Evolutionary conservation across 2,329 filamentous ascomycete genomes (phyloP).

Genomic region (Capronia coronata): DNA sequence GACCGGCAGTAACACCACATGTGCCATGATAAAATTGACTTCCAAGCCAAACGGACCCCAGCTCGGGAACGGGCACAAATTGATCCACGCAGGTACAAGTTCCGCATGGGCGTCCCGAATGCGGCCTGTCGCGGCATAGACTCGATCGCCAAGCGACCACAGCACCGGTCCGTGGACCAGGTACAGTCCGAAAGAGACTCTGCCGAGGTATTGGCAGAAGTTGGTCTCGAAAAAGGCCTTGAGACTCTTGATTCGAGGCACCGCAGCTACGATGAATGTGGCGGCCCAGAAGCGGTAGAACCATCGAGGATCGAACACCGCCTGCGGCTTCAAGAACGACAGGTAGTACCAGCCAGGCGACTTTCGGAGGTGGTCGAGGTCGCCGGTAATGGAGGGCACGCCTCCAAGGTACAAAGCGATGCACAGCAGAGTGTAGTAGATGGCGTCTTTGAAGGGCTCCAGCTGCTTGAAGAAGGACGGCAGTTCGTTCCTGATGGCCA

Average conservation of each 20-base stretch:
- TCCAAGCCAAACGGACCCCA: slow-evolving; percentile 57
- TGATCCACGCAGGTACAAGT: slow-evolving; percentile 52
- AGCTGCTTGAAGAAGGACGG: slow-evolving; percentile 46
- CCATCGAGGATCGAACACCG: slow-evolving; percentile 61
- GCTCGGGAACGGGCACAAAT: slow-evolving; percentile 50
- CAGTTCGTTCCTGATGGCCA: slow-evolving; percentile 46
- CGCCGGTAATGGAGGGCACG: slow-evolving; percentile 51
- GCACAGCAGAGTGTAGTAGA: slow-evolving; percentile 50
- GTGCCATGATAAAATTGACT: slow-evolving; percentile 53
- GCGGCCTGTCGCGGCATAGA: slow-evolving; percentile 59
- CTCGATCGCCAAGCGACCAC: slow-evolving; percentile 53
- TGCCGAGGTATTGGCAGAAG: slow-evolving; percentile 42
- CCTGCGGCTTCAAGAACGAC: slow-evolving; percentile 52
- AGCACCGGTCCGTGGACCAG: slow-evolving; percentile 43
- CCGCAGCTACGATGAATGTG: slow-evolving; percentile 49
- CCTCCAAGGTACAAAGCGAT: slow-evolving; percentile 54
- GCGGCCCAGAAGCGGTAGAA: slow-evolving; percentile 61
- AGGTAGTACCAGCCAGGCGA: slow-evolving; percentile 26
- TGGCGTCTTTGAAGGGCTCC: slow-evolving; percentile 44
- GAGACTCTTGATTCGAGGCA: slow-evolving; percentile 54
- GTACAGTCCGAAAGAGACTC: slow-evolving; percentile 44
- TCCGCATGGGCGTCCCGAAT: slow-evolving; percentile 43
- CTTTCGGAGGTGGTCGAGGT: slow-evolving; percentile 19
- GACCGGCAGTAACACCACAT: slow-evolving; percentile 54
- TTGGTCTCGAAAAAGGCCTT: slow-evolving; percentile 41